Evolutionary conservation across 495 filamentous ascomycete genomes (phyloP).

Genomic region (Penicillium bovifimosum): DNA sequence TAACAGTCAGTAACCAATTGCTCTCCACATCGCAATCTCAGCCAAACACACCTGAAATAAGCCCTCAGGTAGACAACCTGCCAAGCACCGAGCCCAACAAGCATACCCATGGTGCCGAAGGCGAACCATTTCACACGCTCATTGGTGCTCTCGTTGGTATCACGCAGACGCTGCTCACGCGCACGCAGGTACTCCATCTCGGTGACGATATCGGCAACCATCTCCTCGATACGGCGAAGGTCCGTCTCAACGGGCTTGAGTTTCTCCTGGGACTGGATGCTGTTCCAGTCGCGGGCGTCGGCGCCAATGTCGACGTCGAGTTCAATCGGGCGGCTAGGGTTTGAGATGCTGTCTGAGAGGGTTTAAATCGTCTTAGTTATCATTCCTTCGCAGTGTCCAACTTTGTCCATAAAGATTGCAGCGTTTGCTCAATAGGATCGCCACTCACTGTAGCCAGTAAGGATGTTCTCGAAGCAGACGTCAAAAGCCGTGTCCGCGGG

Average conservation of each 20-base stretch:
- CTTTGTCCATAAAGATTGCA: neutral
- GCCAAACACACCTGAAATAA: slow-evolving; percentile 72
- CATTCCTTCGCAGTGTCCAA: neutral
- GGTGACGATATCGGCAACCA: slow-evolving; percentile 70
- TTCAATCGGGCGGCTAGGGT: slow-evolving; percentile 74
- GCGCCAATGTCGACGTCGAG: slow-evolving; percentile 98
- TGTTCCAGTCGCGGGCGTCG: slow-evolving; percentile 97
- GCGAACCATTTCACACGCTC: slow-evolving; percentile 98
- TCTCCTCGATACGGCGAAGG: slow-evolving; percentile 85
- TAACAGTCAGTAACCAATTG: neutral
- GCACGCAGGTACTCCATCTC: slow-evolving; percentile 91
- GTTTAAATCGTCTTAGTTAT: neutral
- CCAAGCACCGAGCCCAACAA: slow-evolving; percentile 87
- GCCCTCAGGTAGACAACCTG: slow-evolving; percentile 96
- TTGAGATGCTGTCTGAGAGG: slow-evolving; percentile 35
- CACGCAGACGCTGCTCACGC: slow-evolving; percentile 90
- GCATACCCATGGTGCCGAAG: slow-evolving; percentile 87
- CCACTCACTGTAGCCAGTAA: slow-evolving; percentile 55
- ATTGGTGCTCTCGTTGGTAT: slow-evolving; percentile 99
- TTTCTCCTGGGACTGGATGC: slow-evolving; percentile 94
- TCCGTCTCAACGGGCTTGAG: slow-evolving; percentile 96
- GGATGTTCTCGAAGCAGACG: slow-evolving; percentile 91
- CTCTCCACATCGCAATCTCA: neutral
- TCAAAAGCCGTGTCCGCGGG: slow-evolving; percentile 92
- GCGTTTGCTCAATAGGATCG: neutral